These are phyloP conservation scores for Lonicera japonica DNA, from an alignment of 129 eudicot species.

Conservation along the genomic window DNA sequence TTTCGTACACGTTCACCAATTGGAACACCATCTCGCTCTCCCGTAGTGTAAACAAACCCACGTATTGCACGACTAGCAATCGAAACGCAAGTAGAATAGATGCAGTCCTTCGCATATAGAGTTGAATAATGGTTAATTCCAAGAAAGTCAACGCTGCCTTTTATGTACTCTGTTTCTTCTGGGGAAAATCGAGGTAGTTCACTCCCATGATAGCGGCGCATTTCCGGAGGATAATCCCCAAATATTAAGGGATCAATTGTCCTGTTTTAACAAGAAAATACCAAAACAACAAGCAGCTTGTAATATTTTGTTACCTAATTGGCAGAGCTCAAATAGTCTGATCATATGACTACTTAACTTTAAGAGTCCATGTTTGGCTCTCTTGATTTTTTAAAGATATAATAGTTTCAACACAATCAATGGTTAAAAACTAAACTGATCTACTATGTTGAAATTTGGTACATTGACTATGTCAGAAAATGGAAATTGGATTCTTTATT, in stretches of 20 bases:
- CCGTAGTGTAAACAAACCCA: slow-evolving; percentile 30
- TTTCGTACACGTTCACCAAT: slow-evolving; percentile 66
- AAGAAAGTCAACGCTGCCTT: slow-evolving; percentile 54
- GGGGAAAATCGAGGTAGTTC: slow-evolving; percentile 52
- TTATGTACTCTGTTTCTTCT: slow-evolving; percentile 39
- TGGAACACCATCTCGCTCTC: slow-evolving; percentile 48
- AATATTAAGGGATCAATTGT: slow-evolving; percentile 64
- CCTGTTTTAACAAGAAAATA: slow-evolving; percentile 26
- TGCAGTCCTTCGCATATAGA: slow-evolving; percentile 58
- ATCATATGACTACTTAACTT: too few relatives aligned
- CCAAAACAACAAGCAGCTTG: too few relatives aligned
- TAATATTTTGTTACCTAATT: too few relatives aligned
- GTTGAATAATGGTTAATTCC: slow-evolving; percentile 75
- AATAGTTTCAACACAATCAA: too few relatives aligned
- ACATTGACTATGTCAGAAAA: too few relatives aligned
- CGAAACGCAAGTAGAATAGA: slow-evolving; percentile 34
- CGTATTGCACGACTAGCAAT: slow-evolving; percentile 40
- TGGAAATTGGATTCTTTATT: too few relatives aligned
- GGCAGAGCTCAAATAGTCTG: too few relatives aligned
- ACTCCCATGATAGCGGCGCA: slow-evolving; percentile 48
- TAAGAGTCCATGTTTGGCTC: too few relatives aligned
- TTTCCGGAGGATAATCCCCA: slow-evolving; percentile 79
- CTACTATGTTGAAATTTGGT: too few relatives aligned
- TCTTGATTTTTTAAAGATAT: too few relatives aligned
- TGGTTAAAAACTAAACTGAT: too few relatives aligned